These are phyloP conservation scores for Yamadazyma sp. DNA, from an alignment of 805 yeast species.

Conservation along the genomic window DNA sequence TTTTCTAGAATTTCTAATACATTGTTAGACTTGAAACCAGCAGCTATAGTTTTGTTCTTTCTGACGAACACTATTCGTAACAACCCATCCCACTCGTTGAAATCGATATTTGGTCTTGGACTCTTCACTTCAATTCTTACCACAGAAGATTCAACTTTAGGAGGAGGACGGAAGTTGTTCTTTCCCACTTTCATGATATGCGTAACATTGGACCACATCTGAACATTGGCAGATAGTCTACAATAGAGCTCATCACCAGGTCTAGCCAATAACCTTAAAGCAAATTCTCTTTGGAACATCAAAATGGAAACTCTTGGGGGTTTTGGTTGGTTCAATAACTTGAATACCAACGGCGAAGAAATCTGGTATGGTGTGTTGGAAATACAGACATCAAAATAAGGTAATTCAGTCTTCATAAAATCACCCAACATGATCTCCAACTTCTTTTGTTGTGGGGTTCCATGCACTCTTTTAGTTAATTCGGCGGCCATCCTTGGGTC, in stretches of 20 bases:
- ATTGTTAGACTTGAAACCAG: slow-evolving; percentile 84
- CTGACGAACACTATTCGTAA: slow-evolving; percentile 89
- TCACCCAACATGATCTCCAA: slow-evolving; percentile 92
- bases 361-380: slow-evolving; percentile 98
- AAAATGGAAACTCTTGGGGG: slow-evolving; percentile 95
- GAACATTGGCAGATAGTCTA: slow-evolving; percentile 92
- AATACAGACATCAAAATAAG: slow-evolving; percentile 93
- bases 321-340: slow-evolving; percentile 80
- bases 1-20: slow-evolving; percentile 80
- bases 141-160: slow-evolving; percentile 96
- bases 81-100: slow-evolving; percentile 95
- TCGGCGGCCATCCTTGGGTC: slow-evolving; percentile 99
- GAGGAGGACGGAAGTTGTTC: slow-evolving; percentile 97
- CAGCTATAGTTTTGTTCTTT: slow-evolving; percentile 88
- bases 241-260: slow-evolving; percentile 96
- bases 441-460: slow-evolving; percentile 90
- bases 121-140: slow-evolving; percentile 88
- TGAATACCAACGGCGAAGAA: slow-evolving; percentile 94
- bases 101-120: slow-evolving; percentile 94
- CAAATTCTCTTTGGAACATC: slow-evolving; percentile 98
- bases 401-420: slow-evolving; percentile 92
- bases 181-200: slow-evolving; percentile 98
- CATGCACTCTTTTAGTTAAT: slow-evolving; percentile 93
- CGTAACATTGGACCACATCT: slow-evolving; percentile 99
- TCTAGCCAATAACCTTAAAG: slow-evolving; percentile 85